Conservation (phyloP, 2,329 filamentous ascomycete species). For the Incumbomyces delicatus region DNA sequence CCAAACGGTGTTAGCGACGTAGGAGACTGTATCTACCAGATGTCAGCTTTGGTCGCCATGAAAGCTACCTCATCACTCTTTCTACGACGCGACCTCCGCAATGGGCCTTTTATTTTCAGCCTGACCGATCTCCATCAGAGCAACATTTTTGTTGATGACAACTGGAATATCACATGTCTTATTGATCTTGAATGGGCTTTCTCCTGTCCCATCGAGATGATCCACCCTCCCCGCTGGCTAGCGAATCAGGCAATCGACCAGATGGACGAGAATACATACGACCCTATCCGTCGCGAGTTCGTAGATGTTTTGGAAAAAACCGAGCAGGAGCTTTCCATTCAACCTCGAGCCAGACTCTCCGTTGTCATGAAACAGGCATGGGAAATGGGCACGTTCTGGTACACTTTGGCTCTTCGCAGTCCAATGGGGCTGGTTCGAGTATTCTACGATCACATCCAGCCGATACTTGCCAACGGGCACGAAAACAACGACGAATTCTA, state of each 20-base stretch:
- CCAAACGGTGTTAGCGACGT: constrained; percentile 19
- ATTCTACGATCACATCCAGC: not conserved
- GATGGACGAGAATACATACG: constrained; percentile 10
- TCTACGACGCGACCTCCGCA: constrained; percentile 23
- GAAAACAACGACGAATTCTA: too few species aligned
- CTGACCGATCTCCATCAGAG: constrained; percentile 34
- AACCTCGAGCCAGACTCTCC: too few species aligned
- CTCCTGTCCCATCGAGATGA: constrained; percentile 21
- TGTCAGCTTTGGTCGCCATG: constrained; percentile 23
- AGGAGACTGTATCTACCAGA: constrained; percentile 12
- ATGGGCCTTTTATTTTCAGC: constrained; percentile 28
- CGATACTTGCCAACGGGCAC: too few species aligned
- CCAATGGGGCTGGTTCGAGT: too few species aligned
- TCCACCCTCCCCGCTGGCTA: constrained; percentile 20
- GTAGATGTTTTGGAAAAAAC: too few species aligned
- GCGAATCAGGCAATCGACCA: constrained; percentile 13
- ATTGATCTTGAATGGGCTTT: constrained; percentile 25
- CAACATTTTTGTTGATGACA: constrained; percentile 24
- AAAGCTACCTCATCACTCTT: constrained; percentile 23
- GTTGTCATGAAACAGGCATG: too few species aligned
- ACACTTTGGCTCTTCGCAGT: too few species aligned
- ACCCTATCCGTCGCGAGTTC: constrained; percentile 7
- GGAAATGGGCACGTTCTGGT: too few species aligned
- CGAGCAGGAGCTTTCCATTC: too few species aligned
- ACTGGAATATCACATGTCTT: constrained; percentile 23